phyloP scores from a whole-genome alignment of 208 protist species.

The Trypanosoma mega region DNA sequence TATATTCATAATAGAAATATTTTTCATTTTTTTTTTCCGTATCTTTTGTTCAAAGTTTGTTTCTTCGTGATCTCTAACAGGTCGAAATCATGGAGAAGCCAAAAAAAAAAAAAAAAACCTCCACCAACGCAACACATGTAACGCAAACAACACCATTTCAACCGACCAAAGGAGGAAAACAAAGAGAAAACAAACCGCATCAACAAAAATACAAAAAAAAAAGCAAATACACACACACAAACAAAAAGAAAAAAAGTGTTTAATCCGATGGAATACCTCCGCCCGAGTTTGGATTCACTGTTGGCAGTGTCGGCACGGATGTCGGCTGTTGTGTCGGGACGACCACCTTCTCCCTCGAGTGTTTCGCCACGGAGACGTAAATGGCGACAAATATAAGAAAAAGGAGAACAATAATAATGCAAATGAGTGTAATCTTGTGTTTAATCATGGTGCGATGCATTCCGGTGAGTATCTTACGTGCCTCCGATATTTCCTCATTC shows the following conservation, averaged over 20 bases:
- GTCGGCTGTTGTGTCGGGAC: conserved; percentile 24
- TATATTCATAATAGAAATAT: too few relatives aligned
- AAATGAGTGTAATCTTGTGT: conserved; percentile 65
- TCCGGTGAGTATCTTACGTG: conserved; percentile 54
- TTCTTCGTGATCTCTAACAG: too few relatives aligned
- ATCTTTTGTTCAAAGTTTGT: too few relatives aligned
- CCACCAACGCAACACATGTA: neutral
- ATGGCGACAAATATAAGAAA: conserved; percentile 66
- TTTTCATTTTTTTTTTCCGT: too few relatives aligned
- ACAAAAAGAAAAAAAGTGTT: neutral
- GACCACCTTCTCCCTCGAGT: conserved; percentile 20
- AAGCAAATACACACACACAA: neutral
- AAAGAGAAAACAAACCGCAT: neutral
- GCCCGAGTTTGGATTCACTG: conserved; percentile 1
- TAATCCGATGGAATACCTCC: conserved; percentile 12
- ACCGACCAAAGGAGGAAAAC: neutral
- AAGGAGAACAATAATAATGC: conserved; percentile 53
- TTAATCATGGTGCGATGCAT: conserved; percentile 76
- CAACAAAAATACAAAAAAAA: neutral
- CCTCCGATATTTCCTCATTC: conserved; percentile 72
- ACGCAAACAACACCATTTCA: too few relatives aligned
- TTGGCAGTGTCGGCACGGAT: neutral
- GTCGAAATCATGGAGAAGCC: too few relatives aligned
- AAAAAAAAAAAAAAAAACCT: too few relatives aligned
- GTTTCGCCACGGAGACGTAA: conserved; percentile 49